Conservation (phyloP, 2,329 filamentous ascomycete species). For the Rhytidhysteron rufulum region DNA sequence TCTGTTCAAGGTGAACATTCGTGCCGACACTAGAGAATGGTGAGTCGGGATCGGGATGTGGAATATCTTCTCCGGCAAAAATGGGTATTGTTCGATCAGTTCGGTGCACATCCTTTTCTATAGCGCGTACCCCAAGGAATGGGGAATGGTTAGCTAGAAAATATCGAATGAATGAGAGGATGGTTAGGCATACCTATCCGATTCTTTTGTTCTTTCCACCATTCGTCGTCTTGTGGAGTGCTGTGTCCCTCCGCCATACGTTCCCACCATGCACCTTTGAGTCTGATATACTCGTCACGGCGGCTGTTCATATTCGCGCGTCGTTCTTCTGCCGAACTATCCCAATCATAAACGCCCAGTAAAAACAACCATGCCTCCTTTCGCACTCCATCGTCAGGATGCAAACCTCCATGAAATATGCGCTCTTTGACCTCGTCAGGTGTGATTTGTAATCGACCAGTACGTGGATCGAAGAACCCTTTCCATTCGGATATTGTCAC, state of each 20-base stretch:
- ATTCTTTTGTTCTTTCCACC: conserved; percentile 92
- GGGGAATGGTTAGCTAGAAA: conserved; percentile 45
- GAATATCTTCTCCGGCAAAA: conserved; percentile 92
- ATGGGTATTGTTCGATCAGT: conserved; percentile 94
- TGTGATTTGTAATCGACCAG: conserved; percentile 73
- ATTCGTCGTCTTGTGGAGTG: conserved; percentile 78
- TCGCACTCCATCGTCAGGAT: conserved; percentile 82
- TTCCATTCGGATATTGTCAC: conserved; percentile 86
- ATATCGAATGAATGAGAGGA: background rate
- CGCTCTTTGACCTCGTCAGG: conserved; percentile 92
- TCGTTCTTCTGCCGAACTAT: conserved; percentile 81
- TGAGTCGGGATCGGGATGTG: conserved; percentile 92
- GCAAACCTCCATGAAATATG: conserved; percentile 91
- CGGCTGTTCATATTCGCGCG: conserved; percentile 78
- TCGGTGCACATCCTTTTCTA: conserved; percentile 97
- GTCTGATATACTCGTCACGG: conserved; percentile 86
- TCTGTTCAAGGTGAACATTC: conserved; percentile 95
- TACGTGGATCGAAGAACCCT: conserved; percentile 75
- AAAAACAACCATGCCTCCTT: conserved; percentile 97
- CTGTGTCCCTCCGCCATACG: conserved; percentile 77
- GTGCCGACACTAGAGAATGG: conserved; percentile 91
- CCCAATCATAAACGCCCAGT: conserved; percentile 88
- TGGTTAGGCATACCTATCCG: conserved; percentile 71
- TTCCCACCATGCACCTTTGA: conserved; percentile 98
- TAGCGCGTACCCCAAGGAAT: conserved; percentile 51